phyloP scores from a whole-genome alignment of 164 flowering plant species.

The Chloranthus sessilifolius region DNA sequence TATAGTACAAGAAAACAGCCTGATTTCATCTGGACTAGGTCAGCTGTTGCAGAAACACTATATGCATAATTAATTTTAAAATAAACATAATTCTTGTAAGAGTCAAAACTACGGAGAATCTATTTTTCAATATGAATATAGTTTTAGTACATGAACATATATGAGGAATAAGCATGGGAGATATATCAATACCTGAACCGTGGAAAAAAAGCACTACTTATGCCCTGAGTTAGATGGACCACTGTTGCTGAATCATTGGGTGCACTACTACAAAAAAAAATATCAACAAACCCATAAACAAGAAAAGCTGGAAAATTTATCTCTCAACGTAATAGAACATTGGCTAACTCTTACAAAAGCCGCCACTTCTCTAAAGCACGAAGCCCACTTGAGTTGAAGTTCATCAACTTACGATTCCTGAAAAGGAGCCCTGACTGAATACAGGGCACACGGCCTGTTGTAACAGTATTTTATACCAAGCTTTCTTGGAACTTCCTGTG shows the following conservation, averaged over 20 bases:
- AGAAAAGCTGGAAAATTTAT: not conserved
- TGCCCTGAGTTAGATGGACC: conserved; percentile 57
- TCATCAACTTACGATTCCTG: conserved; percentile 25
- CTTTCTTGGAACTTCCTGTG: conserved; percentile 43
- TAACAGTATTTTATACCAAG: conserved; percentile 92
- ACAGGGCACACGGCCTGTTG: conserved; percentile 87
- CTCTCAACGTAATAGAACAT: no score
- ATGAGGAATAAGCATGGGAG: not conserved
- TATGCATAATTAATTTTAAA: not conserved
- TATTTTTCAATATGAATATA: not conserved
- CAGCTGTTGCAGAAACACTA: not conserved
- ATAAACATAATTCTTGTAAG: not conserved
- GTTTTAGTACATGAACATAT: not conserved
- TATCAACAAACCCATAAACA: conserved; percentile 1
- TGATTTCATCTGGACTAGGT: no score
- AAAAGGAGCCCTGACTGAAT: conserved; percentile 57
- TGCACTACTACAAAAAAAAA: conserved; percentile 30
- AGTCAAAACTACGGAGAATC: not conserved
- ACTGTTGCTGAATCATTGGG: conserved; percentile 25
- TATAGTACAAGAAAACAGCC: no score
- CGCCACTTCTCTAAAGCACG: not conserved
- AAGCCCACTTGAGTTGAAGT: conserved; percentile 35
- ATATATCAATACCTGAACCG: conserved; percentile 84
- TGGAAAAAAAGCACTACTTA: conserved; percentile 83
- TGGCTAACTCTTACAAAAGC: no score